Base-by-base conservation (phyloP, 176 grass and related monocot genomes). In the Raddia guianensis region DNA sequence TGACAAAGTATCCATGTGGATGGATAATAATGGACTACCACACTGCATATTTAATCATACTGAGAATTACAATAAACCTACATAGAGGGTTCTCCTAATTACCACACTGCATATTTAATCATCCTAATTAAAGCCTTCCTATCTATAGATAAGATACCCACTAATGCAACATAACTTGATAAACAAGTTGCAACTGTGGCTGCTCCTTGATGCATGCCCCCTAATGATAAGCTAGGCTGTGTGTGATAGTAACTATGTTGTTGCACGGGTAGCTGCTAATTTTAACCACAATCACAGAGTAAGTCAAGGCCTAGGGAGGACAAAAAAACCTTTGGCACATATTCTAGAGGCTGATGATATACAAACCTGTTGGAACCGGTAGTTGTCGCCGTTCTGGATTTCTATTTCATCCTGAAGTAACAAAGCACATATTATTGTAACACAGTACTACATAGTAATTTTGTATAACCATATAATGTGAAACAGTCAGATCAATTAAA, bases 331-430 rank as follows among this genome's bases (percentile, higher is more conserved):
- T 18, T 19, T 70, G 53, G 65, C 73, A 57, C 2, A 83, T 59
- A 57, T 58, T 19, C 43, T 49, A 87, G n/a, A 79, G 35, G 32
- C 49, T 70, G 49, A 64, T 80, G 15, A 75, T 49, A 68, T 19
- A 67, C 66, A 78, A 9, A 98, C 95, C 90, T 99, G 90, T 70
- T 99, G 88, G 53, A 87, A 86, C 9, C 96, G 87, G 46, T 95
- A 99, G 62, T 44, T 77, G 68, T 95, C 96, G 5, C 86, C 65
- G 10, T 95, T 99, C 80, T 95, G 93, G 64, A 99, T 86, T 75
- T 93, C 80, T 95, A 99, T 95, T 91, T 99, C 96, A 86, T 90
- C 92, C 93, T 95, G 90, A 68, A 80, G 35, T 63, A 4, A 83
- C 12, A 82, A 72, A 84, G 57, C 34, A 66, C 37, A 72, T 14